A percentile compares a stretch with the other conserved stretches of the same genome.
Conservation (phyloP, 2,329 filamentous ascomycete genomes). For the Emericellopsis cladophorae region DNA sequence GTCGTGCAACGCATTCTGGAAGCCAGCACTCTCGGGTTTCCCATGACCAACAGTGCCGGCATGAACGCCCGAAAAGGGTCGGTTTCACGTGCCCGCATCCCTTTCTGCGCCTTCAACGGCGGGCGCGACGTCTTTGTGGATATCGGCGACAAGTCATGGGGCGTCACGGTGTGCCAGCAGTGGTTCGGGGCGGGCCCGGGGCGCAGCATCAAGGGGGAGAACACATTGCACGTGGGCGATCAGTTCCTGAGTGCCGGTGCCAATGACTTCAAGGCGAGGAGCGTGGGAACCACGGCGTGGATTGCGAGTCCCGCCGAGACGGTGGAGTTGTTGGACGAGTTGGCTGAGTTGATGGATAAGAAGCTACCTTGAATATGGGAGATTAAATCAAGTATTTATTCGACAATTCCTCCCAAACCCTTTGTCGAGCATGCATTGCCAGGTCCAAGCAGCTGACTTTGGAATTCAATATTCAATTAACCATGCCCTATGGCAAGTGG, state of each 20-base stretch:
- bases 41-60: not conserved
- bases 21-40: conserved; percentile 37
- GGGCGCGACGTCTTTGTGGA: conserved; percentile 97
- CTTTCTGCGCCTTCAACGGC: conserved; percentile 97
- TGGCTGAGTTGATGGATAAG: conserved; percentile 40
- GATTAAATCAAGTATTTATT: not conserved
- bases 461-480: no score
- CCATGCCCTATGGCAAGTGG: no score
- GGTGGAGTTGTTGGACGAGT: conserved; percentile 76
- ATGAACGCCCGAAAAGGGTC: not conserved
- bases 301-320: conserved; percentile 90
- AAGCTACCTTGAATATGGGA: conserved; percentile 2
- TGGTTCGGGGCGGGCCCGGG: conserved; percentile 55
- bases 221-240: conserved; percentile 89
- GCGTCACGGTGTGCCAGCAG: conserved; percentile 80
- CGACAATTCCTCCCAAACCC: not conserved
- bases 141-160: conserved; percentile 96
- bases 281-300: conserved; percentile 92
- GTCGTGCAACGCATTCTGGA: conserved; percentile 90
- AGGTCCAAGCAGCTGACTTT: not conserved
- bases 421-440: not conserved
- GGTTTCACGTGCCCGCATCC: conserved; percentile 37
- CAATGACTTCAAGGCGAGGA: conserved; percentile 91
- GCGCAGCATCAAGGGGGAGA: conserved; percentile 49
- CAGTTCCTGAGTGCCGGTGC: conserved; percentile 92